Evolutionary conservation across 306 rosid species (phyloP).

Genomic region (Lathyrus sativus): DNA sequence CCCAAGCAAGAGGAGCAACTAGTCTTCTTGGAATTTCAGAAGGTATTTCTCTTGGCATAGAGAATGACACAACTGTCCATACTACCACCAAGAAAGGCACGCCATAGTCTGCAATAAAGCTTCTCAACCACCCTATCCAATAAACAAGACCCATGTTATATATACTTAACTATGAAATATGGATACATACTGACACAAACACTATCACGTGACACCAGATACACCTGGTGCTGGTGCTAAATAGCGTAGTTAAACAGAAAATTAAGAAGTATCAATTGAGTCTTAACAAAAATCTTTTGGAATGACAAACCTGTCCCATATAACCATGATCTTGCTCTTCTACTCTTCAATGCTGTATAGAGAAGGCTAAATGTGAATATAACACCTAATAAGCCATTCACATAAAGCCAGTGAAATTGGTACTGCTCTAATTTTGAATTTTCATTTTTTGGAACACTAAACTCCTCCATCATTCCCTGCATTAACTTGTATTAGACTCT

Average conservation of each 20-base stretch:
- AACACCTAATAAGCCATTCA: slow-evolving; percentile 71
- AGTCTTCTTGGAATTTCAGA: slow-evolving; percentile 78
- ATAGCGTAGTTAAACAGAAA: too few relatives aligned
- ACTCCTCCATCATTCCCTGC: slow-evolving; percentile 70
- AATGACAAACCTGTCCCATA: slow-evolving; percentile 74
- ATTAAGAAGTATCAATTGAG: too few relatives aligned
- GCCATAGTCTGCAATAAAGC: slow-evolving; percentile 71
- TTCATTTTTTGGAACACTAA: slow-evolving; percentile 54
- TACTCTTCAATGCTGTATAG: slow-evolving; percentile 64
- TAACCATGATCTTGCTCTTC: slow-evolving; percentile 78
- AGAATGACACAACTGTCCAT: slow-evolving; percentile 72
- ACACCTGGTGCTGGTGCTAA: too few relatives aligned
- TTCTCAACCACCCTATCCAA: slow-evolving; percentile 44
- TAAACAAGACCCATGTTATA: too few relatives aligned
- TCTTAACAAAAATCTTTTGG: too few relatives aligned
- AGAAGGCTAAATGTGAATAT: slow-evolving; percentile 78
- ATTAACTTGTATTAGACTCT: slow-evolving; percentile 7
- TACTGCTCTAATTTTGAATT: slow-evolving; percentile 43
- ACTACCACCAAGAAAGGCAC: slow-evolving; percentile 73
- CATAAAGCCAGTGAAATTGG: slow-evolving; percentile 63
- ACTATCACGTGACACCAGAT: too few relatives aligned
- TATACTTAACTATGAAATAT: too few relatives aligned
- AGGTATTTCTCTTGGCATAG: slow-evolving; percentile 61
- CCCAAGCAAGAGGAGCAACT: slow-evolving; percentile 78
- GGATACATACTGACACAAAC: too few relatives aligned